Evolutionary conservation across 2,329 filamentous ascomycete species (phyloP).

Genomic region (Tympanopsis confertula): DNA sequence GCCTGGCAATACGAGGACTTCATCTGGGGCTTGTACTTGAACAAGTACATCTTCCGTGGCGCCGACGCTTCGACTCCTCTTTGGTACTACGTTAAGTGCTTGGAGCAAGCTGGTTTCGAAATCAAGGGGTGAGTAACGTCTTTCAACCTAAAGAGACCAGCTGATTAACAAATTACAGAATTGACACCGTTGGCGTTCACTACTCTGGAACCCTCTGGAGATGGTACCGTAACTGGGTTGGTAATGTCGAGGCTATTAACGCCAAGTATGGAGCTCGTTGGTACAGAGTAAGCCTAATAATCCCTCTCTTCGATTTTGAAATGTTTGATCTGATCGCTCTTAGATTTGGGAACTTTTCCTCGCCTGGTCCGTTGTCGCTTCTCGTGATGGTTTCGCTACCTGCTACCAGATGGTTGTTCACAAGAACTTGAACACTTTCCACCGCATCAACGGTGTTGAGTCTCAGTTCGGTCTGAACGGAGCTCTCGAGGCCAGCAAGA

Average conservation of each 20-base stretch:
- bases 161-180: constrained; percentile 21
- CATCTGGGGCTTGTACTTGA: constrained; percentile 98
- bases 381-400: constrained; percentile 63
- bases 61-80: constrained; percentile 91
- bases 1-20: constrained; percentile 96
- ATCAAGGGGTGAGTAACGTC: constrained; percentile 57
- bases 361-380: constrained; percentile 63
- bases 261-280: constrained; percentile 91
- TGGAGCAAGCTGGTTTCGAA: constrained; percentile 82
- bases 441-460: constrained; percentile 62
- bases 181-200: constrained; percentile 92
- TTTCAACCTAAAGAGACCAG: no score
- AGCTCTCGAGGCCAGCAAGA: constrained; percentile 25
- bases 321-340: neutral
- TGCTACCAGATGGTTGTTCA: constrained; percentile 71
- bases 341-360: constrained; percentile 78
- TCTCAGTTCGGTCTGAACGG: constrained; percentile 53
- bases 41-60: constrained; percentile 97
- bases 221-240: constrained; percentile 98
- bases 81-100: constrained; percentile 71
- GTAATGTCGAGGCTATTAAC: constrained; percentile 80
- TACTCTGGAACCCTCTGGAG: constrained; percentile 94
- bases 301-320: constrained; percentile 1
- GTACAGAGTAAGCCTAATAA: constrained; percentile 78
- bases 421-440: constrained; percentile 75